A percentile compares a stretch with the other conserved stretches of the same genome.
Evolutionary conservation across 345 rosid species (phyloP).

Genomic region (Eutrema japonicum): DNA sequence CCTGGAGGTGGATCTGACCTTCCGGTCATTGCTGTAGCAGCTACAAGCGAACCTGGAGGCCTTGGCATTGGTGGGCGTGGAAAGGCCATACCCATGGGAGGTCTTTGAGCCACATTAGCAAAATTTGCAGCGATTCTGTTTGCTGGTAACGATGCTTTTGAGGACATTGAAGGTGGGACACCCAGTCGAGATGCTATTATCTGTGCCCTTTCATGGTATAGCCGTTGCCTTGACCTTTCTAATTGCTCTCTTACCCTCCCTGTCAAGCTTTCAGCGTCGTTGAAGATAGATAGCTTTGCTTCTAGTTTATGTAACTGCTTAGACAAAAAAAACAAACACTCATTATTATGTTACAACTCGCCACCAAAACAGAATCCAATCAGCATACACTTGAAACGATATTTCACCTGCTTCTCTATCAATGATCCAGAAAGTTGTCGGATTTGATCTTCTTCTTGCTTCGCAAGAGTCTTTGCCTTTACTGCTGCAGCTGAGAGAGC

Average conservation of each 20-base stretch:
- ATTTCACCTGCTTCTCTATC: slow-evolving; percentile 84
- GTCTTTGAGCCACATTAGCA: slow-evolving; percentile 66
- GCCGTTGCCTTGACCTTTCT: slow-evolving; percentile 88
- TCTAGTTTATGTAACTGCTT: slow-evolving; percentile 89
- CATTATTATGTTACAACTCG: slow-evolving; percentile 4
- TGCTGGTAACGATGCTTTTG: slow-evolving; percentile 60
- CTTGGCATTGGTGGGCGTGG: slow-evolving; percentile 75
- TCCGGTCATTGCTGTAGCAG: slow-evolving; percentile 57
- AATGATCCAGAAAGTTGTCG: slow-evolving; percentile 67
- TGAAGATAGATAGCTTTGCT: slow-evolving; percentile 76
- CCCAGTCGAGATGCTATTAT: slow-evolving; percentile 93
- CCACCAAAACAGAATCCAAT: slow-evolving; percentile 3
- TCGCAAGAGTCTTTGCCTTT: slow-evolving; percentile 84
- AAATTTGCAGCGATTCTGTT: slow-evolving; percentile 71
- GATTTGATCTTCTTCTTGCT: slow-evolving; percentile 87
- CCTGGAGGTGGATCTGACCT: slow-evolving; percentile 54
- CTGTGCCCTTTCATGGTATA: slow-evolving; percentile 88
- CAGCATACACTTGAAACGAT: slow-evolving; percentile 10
- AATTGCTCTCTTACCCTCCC: slow-evolving; percentile 81
- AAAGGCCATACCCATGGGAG: slow-evolving; percentile 64
- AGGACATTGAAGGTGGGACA: slow-evolving; percentile 61
- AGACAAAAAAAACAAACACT: background rate
- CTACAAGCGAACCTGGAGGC: slow-evolving; percentile 57
- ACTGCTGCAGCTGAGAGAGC: slow-evolving; percentile 96
- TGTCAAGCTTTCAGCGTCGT: slow-evolving; percentile 72